These are phyloP conservation scores for Quercus glauca DNA, from an alignment of 306 rosid species.

Conservation along the genomic window DNA sequence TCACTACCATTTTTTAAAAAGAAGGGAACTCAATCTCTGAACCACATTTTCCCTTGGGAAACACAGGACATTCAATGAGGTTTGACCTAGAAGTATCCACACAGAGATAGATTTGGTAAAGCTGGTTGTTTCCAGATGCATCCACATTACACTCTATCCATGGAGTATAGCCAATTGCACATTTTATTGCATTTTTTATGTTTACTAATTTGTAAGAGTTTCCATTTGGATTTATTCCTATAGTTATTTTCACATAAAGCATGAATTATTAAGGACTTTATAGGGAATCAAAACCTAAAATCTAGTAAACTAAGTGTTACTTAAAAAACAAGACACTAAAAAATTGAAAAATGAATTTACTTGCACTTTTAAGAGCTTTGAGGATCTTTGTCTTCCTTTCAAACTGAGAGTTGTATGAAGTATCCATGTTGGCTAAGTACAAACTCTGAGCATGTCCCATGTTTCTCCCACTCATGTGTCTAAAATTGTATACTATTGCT, in stretches of 20 bases:
- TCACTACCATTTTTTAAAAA: constrained; percentile 10
- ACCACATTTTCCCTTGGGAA: not conserved
- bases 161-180: constrained; percentile 24
- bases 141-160: constrained; percentile 46
- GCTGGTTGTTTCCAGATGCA: constrained; percentile 40
- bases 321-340: no score
- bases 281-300: no score
- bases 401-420: no score
- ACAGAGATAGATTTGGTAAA: constrained; percentile 43
- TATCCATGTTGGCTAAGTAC: no score
- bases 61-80: not conserved
- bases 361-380: no score
- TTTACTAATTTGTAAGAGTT: constrained; percentile 13
- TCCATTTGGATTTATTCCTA: constrained; percentile 47
- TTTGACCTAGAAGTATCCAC: constrained; percentile 44
- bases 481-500: no score
- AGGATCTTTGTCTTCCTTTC: no score
- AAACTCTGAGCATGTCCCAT: no score
- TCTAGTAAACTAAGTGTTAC: no score
- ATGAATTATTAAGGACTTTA: no score
- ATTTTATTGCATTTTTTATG: constrained; percentile 28
- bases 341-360: no score
- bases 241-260: not conserved
- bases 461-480: no score
- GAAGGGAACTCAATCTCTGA: constrained; percentile 36